phyloP scores from a whole-genome alignment of 164 flowering plant genomes.

The Piper betle region DNA sequence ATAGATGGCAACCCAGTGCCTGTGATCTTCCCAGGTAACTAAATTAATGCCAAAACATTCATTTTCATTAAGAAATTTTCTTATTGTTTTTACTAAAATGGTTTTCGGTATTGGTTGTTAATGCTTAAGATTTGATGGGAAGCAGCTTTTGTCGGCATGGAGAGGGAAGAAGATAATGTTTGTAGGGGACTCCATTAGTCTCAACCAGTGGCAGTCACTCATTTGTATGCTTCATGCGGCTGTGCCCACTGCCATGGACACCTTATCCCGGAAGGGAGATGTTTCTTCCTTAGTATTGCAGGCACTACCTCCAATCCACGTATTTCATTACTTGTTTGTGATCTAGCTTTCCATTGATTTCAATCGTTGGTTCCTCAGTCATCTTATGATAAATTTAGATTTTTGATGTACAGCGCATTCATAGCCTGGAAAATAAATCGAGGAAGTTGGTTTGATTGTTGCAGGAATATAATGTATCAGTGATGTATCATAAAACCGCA shows the following conservation, averaged over 20 bases:
- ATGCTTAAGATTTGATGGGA: slow-evolving; percentile 17
- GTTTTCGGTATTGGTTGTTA: background rate
- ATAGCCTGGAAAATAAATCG: background rate
- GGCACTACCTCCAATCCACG: slow-evolving; percentile 6
- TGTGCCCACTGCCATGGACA: slow-evolving; percentile 16
- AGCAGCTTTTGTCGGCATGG: slow-evolving; percentile 16
- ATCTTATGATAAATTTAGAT: background rate
- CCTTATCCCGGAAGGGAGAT: slow-evolving; percentile 4
- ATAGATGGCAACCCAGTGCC: slow-evolving; percentile 65
- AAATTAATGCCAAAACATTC: background rate
- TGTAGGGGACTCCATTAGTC: slow-evolving; percentile 29
- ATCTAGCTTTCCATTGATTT: background rate
- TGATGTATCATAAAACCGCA: slow-evolving; percentile 34
- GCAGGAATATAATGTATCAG: slow-evolving; percentile 58
- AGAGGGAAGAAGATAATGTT: slow-evolving; percentile 30
- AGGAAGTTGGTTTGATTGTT: background rate
- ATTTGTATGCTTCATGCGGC: slow-evolving; percentile 26
- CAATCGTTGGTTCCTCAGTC: background rate
- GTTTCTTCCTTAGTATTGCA: slow-evolving; percentile 16
- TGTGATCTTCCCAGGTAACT: slow-evolving; percentile 66
- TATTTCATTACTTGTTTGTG: background rate
- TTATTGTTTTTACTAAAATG: background rate
- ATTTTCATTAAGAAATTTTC: no score
- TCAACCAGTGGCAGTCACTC: slow-evolving; percentile 28
- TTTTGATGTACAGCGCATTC: background rate